Evolutionary conservation across 768 basidiomycete genomes (phyloP).

Genomic region (Rubroboletus pulcherrimus): DNA sequence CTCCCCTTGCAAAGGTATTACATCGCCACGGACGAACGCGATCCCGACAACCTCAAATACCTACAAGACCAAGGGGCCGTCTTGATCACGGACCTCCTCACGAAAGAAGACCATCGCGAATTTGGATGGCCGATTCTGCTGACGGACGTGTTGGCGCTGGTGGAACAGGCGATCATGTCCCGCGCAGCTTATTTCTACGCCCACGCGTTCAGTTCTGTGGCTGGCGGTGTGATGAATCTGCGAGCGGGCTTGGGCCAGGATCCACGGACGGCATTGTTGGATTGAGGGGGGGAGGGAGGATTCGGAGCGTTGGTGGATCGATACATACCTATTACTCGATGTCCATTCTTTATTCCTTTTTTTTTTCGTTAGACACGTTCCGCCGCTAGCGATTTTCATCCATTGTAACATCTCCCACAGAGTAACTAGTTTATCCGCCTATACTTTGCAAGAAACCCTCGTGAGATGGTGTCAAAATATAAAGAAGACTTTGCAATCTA

Average conservation of each 20-base stretch:
- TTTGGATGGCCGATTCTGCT: constrained; percentile 42
- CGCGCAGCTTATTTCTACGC: constrained; percentile 41
- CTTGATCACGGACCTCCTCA: constrained; percentile 40
- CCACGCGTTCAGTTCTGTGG: constrained; percentile 37
- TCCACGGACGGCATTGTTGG: constrained; percentile 38
- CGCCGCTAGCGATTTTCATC: not conserved
- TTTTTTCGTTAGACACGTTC: too few species aligned
- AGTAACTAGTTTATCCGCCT: not conserved
- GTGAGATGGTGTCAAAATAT: too few species aligned
- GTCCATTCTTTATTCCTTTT: too few species aligned
- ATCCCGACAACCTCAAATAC: constrained; percentile 28
- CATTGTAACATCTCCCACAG: not conserved
- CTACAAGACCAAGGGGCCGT: constrained; percentile 36
- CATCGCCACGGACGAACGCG: constrained; percentile 43
- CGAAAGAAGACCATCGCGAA: constrained; percentile 36
- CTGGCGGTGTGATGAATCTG: constrained; percentile 41
- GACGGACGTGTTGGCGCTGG: constrained; percentile 40
- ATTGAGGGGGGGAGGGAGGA: constrained; percentile 14
- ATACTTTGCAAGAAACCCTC: not conserved
- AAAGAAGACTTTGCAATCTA: too few species aligned
- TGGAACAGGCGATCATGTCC: constrained; percentile 39
- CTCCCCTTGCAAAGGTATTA: constrained; percentile 24
- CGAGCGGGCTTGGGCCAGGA: constrained; percentile 39
- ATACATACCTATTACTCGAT: too few species aligned
- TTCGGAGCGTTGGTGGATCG: not conserved